These are phyloP conservation scores for Bruguiera sexangula DNA, from an alignment of 345 rosid genomes.

Conservation along the genomic window DNA sequence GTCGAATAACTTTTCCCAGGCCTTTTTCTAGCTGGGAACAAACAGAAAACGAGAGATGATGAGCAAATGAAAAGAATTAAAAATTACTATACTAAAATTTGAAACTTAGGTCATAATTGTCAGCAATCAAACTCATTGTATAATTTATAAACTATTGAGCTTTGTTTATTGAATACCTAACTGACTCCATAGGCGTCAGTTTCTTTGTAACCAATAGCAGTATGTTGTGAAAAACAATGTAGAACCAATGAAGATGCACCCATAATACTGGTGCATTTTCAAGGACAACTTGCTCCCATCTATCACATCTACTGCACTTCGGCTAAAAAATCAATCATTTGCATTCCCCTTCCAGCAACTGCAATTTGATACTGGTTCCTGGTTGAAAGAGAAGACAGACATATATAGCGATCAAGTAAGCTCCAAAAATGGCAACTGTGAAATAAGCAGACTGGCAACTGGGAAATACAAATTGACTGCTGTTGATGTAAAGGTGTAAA, in stretches of 20 bases:
- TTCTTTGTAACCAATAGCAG: background rate
- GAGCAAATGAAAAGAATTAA: too few relatives aligned
- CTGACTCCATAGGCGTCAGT: background rate
- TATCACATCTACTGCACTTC: background rate
- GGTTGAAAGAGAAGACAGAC: slow-evolving; percentile 10
- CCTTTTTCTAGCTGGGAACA: too few relatives aligned
- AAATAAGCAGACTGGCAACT: background rate
- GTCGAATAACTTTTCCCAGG: too few relatives aligned
- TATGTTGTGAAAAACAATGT: background rate
- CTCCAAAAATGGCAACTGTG: background rate
- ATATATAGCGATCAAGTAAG: background rate
- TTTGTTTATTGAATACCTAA: background rate
- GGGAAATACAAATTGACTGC: background rate
- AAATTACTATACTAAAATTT: too few relatives aligned
- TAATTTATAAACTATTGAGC: background rate
- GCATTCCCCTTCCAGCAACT: slow-evolving; percentile 94
- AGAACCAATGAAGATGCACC: background rate
- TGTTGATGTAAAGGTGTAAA: background rate
- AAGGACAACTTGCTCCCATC: background rate
- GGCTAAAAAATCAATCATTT: slow-evolving; percentile 60
- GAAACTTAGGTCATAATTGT: background rate
- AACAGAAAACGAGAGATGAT: too few relatives aligned
- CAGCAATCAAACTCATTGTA: background rate
- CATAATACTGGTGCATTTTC: background rate
- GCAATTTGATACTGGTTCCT: slow-evolving; percentile 72